phyloP scores from a whole-genome alignment of 257 asterid species.

The Nicotiana tomentosiformis region DNA sequence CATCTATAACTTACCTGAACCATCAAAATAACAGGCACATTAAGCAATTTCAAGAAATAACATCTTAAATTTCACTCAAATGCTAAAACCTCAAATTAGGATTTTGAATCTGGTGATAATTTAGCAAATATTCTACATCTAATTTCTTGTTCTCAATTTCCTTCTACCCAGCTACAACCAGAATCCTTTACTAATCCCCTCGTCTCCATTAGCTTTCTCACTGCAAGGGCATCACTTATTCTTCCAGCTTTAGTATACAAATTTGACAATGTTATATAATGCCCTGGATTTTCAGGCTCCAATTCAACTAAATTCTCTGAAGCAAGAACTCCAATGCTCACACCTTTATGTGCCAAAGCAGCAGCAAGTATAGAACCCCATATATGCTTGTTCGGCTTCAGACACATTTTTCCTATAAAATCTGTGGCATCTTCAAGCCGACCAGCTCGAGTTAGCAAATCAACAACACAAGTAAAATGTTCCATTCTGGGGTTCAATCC shows the following conservation, averaged over 20 bases:
- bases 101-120: background rate
- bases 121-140: background rate
- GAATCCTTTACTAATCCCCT: slow-evolving; percentile 30
- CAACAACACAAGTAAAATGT: slow-evolving; percentile 33
- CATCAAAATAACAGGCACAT: background rate
- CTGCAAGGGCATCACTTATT: slow-evolving; percentile 23
- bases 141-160: slow-evolving; percentile 13
- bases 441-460: slow-evolving; percentile 41
- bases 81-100: background rate
- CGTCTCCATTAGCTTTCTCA: slow-evolving; percentile 29
- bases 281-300: slow-evolving; percentile 44
- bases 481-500: slow-evolving; percentile 24
- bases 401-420: slow-evolving; percentile 22
- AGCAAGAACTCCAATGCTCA: slow-evolving; percentile 28
- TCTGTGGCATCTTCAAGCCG: slow-evolving; percentile 36
- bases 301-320: slow-evolving; percentile 26
- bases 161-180: slow-evolving; percentile 30
- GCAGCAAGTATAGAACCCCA: slow-evolving; percentile 44
- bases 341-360: slow-evolving; percentile 11
- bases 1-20: background rate
- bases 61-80: background rate
- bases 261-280: slow-evolving; percentile 39
- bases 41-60: background rate
- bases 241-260: slow-evolving; percentile 35
- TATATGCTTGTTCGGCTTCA: slow-evolving; percentile 23